Conservation (phyloP, 805 yeast species). For the Cyberlindnera euphorbiae region DNA sequence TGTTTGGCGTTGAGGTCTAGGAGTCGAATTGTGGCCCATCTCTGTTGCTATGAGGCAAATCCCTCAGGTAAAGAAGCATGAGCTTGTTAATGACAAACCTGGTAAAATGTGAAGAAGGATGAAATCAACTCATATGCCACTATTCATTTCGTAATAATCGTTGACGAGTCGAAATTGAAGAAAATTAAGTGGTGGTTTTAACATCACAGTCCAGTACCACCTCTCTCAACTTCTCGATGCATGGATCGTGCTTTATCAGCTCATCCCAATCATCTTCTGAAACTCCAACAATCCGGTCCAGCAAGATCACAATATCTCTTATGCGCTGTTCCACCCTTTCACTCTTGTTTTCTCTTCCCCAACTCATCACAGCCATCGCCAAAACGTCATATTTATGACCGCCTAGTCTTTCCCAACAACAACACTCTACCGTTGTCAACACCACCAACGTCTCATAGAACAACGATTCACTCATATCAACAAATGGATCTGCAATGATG, state of each 20-base stretch:
- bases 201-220: too few species aligned
- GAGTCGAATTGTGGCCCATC: too few species aligned
- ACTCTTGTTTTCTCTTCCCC: constrained; percentile 8
- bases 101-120: too few species aligned
- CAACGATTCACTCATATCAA: constrained; percentile 13
- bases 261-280: constrained; percentile 8
- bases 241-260: background rate
- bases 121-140: too few species aligned
- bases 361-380: constrained; percentile 18
- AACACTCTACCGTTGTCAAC: constrained; percentile 13
- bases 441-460: constrained; percentile 11
- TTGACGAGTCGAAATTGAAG: too few species aligned
- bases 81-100: too few species aligned
- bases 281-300: constrained; percentile 7
- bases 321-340: constrained; percentile 1
- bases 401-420: constrained; percentile 22
- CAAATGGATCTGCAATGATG: constrained; percentile 22
- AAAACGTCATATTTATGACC: constrained; percentile 19
- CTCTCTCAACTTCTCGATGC: too few species aligned
- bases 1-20: too few species aligned
- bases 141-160: too few species aligned
- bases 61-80: too few species aligned
- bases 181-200: too few species aligned
- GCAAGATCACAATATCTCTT: constrained; percentile 4
- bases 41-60: too few species aligned